Percentiles rank a stretch among this genome's conserved stretches.
These are phyloP conservation scores for Suillus alpinus DNA, from an alignment of 768 basidiomycete genomes.

Conservation along the genomic window DNA sequence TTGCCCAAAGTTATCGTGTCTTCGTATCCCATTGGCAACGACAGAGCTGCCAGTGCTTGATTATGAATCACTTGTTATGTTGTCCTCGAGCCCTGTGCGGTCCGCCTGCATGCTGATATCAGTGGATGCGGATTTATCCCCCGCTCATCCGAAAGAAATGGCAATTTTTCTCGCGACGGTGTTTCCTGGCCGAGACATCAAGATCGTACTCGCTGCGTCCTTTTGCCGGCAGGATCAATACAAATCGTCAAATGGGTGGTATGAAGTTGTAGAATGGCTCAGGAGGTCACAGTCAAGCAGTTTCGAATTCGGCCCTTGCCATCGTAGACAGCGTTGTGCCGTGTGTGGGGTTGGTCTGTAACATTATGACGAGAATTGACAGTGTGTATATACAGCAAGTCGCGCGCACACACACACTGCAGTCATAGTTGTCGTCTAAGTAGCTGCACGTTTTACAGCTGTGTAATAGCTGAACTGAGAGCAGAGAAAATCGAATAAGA, in stretches of 20 bases:
- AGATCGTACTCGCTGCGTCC: background rate
- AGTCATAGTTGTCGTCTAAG: background rate
- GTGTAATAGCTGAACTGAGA: background rate
- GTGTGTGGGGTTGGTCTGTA: too few species aligned
- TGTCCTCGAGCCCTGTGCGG: background rate
- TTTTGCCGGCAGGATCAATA: background rate
- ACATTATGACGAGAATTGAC: too few species aligned
- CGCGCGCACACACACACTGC: too few species aligned
- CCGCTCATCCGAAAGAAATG: background rate
- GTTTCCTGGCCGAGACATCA: background rate
- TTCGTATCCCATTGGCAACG: background rate
- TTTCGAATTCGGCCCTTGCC: background rate
- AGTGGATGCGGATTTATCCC: background rate
- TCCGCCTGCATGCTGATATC: background rate
- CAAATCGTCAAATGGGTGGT: background rate
- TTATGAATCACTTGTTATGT: background rate
- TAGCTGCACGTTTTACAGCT: background rate
- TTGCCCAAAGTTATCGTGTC: background rate
- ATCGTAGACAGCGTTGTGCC: too few species aligned
- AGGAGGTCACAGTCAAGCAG: background rate
- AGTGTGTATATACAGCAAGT: too few species aligned
- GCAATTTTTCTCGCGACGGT: background rate
- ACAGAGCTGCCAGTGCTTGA: background rate
- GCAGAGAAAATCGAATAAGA: constrained; percentile 6
- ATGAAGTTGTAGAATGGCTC: background rate